phyloP scores from a whole-genome alignment of 1,284 basidiomycete genomes.

The Pyrrhoderma lamaoense region DNA sequence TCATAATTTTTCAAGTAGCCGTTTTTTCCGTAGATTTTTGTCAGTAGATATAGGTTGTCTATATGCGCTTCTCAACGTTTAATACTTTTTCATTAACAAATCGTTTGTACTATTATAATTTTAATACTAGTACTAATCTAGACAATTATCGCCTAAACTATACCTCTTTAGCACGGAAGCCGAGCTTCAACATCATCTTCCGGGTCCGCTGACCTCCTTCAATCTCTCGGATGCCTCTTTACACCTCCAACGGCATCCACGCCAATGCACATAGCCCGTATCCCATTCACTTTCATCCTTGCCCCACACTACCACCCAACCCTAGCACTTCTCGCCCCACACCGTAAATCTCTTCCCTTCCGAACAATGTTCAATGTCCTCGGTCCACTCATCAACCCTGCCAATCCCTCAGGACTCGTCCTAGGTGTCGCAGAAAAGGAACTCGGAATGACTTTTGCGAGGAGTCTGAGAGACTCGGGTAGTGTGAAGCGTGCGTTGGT shows the following conservation, averaged over 20 bases:
- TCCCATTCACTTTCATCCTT: conserved; percentile 90
- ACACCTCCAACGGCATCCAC: conserved; percentile 44
- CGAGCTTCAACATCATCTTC: conserved; percentile 92
- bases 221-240: conserved; percentile 79
- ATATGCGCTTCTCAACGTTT: too few relatives aligned
- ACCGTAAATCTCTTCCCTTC: conserved; percentile 85
- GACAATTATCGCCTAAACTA: not conserved
- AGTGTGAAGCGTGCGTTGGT: conserved; percentile 70
- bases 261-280: conserved; percentile 29
- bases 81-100: too few relatives aligned
- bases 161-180: conserved; percentile 72
- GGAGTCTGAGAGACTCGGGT: conserved; percentile 47
- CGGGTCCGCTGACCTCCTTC: conserved; percentile 91
- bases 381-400: conserved; percentile 93
- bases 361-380: conserved; percentile 97
- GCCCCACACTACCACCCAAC: conserved; percentile 92
- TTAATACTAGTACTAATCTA: too few relatives aligned
- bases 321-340: conserved; percentile 78
- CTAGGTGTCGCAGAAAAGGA: conserved; percentile 84
- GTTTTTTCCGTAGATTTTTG: too few relatives aligned
- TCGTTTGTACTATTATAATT: too few relatives aligned
- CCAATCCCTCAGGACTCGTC: conserved; percentile 78
- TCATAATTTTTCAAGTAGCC: too few relatives aligned
- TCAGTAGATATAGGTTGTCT: too few relatives aligned
- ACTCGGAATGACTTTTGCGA: conserved; percentile 82